Percentiles rank a stretch among this genome's conserved stretches.
Evolutionary conservation across 495 filamentous ascomycete species (phyloP).

Genomic region (Talaromyces ruber): DNA sequence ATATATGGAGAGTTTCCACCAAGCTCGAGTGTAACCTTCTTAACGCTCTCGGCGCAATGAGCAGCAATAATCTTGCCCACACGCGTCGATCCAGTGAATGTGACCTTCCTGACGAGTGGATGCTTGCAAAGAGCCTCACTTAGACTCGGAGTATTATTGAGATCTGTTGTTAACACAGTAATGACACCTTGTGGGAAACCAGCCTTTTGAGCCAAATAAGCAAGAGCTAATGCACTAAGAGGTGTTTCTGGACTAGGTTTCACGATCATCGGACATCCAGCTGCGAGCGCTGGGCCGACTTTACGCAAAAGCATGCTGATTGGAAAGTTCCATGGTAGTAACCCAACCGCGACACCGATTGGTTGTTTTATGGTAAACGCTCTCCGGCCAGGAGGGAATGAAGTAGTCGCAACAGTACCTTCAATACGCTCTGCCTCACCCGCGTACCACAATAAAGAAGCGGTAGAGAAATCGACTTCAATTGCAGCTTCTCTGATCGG

Average conservation of each 20-base stretch:
- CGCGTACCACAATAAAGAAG: conserved; percentile 43
- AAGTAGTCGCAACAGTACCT: conserved; percentile 25
- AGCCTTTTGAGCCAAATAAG: conserved; percentile 48
- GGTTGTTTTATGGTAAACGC: conserved; percentile 42
- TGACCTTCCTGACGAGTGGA: conserved; percentile 47
- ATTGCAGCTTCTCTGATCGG: conserved; percentile 33
- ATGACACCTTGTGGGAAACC: conserved; percentile 53
- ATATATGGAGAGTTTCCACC: conserved; percentile 57
- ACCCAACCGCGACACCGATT: conserved; percentile 30
- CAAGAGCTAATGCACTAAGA: conserved; percentile 44
- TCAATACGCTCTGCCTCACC: conserved; percentile 41
- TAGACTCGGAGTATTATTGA: conserved; percentile 46
- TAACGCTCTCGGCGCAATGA: conserved; percentile 41
- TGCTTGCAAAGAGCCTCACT: conserved; percentile 48
- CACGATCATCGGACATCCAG: conserved; percentile 50
- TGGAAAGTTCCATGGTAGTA: conserved; percentile 40
- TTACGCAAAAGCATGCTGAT: conserved; percentile 53
- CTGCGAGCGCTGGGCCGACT: conserved; percentile 50
- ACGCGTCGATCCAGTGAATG: conserved; percentile 50
- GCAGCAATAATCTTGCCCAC: conserved; percentile 44
- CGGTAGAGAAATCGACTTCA: conserved; percentile 38
- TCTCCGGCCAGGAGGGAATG: conserved; percentile 25
- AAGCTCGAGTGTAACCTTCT: conserved; percentile 55
- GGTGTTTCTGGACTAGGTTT: conserved; percentile 57
- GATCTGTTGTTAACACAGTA: conserved; percentile 48